Percentiles rank a stretch among this genome's conserved stretches.
phyloP scores from a whole-genome alignment of 2,329 filamentous ascomycete species.

The Beauveria sp. region DNA sequence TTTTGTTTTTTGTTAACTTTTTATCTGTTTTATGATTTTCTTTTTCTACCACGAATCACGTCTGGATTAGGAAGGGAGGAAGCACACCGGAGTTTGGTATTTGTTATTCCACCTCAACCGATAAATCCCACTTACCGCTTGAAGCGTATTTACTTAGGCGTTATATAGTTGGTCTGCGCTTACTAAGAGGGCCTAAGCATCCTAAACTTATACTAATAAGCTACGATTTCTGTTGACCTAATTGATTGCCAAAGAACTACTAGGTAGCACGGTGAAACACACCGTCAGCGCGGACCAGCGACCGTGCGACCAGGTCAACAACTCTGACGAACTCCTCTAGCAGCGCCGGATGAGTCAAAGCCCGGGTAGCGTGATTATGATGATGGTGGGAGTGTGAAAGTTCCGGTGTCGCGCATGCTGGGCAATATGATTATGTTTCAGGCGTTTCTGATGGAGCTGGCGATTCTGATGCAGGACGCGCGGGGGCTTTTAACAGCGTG shows the following conservation, averaged over 20 bases:
- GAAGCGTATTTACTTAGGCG: too few relatives aligned
- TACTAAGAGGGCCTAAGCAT: too few relatives aligned
- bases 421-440: slow-evolving; percentile 75
- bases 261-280: too few relatives aligned
- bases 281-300: slow-evolving; percentile 21
- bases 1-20: neutral
- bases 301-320: slow-evolving; percentile 47
- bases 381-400: slow-evolving; percentile 29
- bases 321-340: slow-evolving; percentile 63
- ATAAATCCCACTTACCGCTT: neutral
- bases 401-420: slow-evolving; percentile 68
- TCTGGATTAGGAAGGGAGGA: neutral
- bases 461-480: slow-evolving; percentile 65
- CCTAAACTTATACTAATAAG: too few relatives aligned
- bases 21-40: too few relatives aligned
- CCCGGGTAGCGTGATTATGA: slow-evolving; percentile 16
- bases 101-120: neutral
- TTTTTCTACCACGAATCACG: slow-evolving; percentile 2
- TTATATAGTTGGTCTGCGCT: too few relatives aligned
- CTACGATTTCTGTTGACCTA: too few relatives aligned
- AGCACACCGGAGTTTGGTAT: slow-evolving; percentile 2
- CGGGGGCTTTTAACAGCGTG: slow-evolving; percentile 69
- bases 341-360: slow-evolving; percentile 36
- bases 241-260: too few relatives aligned
- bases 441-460: slow-evolving; percentile 70